These are phyloP conservation scores for Thalassiosira profunda DNA, from an alignment of 108 stramenopile species.

Conservation along the genomic window DNA sequence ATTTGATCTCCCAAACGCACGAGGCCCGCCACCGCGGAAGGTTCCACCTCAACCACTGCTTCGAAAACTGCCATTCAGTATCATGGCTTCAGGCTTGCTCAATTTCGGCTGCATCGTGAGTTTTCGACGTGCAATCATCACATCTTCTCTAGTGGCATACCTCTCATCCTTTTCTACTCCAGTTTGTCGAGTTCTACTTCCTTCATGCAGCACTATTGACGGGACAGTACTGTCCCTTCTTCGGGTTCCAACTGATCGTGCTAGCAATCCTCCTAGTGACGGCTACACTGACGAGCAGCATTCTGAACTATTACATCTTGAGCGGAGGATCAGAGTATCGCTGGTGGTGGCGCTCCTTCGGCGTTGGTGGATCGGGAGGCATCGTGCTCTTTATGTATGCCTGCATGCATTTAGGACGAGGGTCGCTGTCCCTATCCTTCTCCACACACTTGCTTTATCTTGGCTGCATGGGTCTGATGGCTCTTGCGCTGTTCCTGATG, in stretches of 20 bases:
- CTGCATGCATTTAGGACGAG: slow-evolving; percentile 92
- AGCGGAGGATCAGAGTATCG: slow-evolving; percentile 98
- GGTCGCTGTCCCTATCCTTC: too few species aligned
- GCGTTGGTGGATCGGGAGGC: slow-evolving; percentile 91
- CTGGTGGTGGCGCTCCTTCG: slow-evolving; percentile 99
- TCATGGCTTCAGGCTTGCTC: slow-evolving; percentile 1
- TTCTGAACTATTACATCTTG: slow-evolving; percentile 99
- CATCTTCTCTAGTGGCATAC: too few species aligned
- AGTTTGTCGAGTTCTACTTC: slow-evolving; percentile 98
- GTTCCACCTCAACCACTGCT: slow-evolving; percentile 98
- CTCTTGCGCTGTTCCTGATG: slow-evolving; percentile 92
- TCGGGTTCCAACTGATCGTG: slow-evolving; percentile 97
- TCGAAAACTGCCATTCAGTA: slow-evolving; percentile 68
- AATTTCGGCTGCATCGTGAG: not conserved
- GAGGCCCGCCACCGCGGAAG: slow-evolving; percentile 89
- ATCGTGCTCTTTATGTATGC: slow-evolving; percentile 97
- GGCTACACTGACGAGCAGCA: slow-evolving; percentile 97
- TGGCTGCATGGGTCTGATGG: slow-evolving; percentile 97
- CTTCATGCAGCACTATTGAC: slow-evolving; percentile 96
- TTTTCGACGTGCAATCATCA: too few species aligned
- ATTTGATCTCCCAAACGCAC: slow-evolving; percentile 96
- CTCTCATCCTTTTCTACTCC: too few species aligned
- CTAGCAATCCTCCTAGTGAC: slow-evolving; percentile 96
- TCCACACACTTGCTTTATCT: slow-evolving; percentile 98
- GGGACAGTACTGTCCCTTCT: slow-evolving; percentile 99